Base-by-base conservation (phyloP, 257 asterid species). In the Jasminum sambac region DNA sequence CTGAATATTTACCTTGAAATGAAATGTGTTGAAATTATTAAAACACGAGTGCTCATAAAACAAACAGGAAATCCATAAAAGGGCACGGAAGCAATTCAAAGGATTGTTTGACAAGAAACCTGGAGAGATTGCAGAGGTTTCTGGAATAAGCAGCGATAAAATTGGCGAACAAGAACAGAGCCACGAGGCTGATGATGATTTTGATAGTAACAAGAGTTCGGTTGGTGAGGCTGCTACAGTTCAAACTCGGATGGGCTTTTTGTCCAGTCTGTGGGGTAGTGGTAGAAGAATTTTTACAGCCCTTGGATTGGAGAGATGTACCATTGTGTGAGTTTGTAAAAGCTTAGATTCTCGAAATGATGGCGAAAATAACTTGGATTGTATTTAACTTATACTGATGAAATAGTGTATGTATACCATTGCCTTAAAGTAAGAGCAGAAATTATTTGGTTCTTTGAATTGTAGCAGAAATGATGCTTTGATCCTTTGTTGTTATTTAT, bases 101-200 rank as follows among this genome's bases (percentile, higher is more conserved):
- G 99, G 99, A 67, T 70, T 95, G 64, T 95, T 91, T 38, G 97
- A 95, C 88, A 95, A 95, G 90, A 95, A 85, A 72, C 99, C 99
- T 25, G 99, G 99, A 30, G 97, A 89, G 72, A 95, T 95, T 40
- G 71, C 96, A 0, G 99, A 83, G 71, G 90, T n/a, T n/a, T n/a
- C 79, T 44, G 88, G 79, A 55, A 79, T 63, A 37, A 50, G 23
- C 16, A 89, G 84, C 42, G n/a, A 6, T 36, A 75, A 2, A 9
- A 86, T 82, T 61, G 80, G 66, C 26, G 79, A 36, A 43, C 72
- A 82, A 1, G 78, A 21, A 16, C 87, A 83, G 71, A 75, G 65
- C 74, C 70, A 23, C 25, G 85, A 75, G 9, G 57, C 70, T 10
- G 79, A 81, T 40, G 85, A 79, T 64, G 81, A 70, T 42, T 48